Evolutionary conservation across 2,329 filamentous ascomycete genomes (phyloP), one percentile per base, ranked within the genome.

Genomic region (Epichloe coenophiala): DNA sequence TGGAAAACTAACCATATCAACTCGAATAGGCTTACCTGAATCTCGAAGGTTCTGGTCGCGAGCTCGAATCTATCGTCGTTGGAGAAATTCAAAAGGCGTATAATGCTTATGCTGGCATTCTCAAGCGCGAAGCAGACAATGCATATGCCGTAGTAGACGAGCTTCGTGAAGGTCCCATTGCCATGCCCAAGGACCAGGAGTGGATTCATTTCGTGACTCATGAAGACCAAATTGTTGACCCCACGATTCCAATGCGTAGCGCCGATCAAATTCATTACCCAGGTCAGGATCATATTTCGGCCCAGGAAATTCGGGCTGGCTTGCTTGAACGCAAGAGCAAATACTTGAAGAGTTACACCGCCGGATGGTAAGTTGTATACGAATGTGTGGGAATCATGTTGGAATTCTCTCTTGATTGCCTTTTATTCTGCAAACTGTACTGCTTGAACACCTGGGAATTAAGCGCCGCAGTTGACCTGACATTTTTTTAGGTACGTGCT

Each of bases 11-110:
- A 46, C 21, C 11, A 17, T 12, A 11, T 13, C 5, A 9, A 39
- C 7, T 8, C 4, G 8, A 15, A 9, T 48, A 95, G 86, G 93
- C 93, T 9, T 96, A 94, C 61, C 75, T 96, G 48, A 97, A 98
- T 63, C 76, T 98, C 13, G 93, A 98, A 66, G 87, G 81, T 57
- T 97, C 93, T 15, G 93, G 93, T 2, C 84, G 90, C 54, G 93
- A 98, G 68, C 79, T 98, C 2, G 93, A 98, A 68, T 86, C 88
- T 0, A 97, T 98, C 56, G 88, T 98, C 1, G 88, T 98, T 13
- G 88, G 90, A 57, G 93, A 98, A 68, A 94, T 98, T 41, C 93
- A 98, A 63, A 97, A 97, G 67, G 89, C 93, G 0, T 97, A 96
- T 71, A 95, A 93, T 60, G 89, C 90, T 2, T 88, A 95, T 59